Conservation (phyloP, 768 basidiomycete genomes). For the Boletus tomentosulus region DNA sequence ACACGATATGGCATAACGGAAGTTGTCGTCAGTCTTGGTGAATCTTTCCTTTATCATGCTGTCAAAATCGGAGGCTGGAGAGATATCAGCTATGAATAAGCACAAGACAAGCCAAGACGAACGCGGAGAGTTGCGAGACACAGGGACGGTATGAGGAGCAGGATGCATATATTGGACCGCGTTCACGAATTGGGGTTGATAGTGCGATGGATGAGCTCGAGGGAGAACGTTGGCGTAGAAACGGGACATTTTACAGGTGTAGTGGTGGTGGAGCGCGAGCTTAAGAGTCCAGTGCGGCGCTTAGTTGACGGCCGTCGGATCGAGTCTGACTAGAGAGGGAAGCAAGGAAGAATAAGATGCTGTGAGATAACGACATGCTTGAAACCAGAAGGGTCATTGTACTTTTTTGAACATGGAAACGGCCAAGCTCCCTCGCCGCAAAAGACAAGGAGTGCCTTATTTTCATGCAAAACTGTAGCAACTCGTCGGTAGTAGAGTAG, state of each 20-base stretch:
- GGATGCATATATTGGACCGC: not conserved
- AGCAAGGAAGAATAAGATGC: not conserved
- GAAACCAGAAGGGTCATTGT: not conserved
- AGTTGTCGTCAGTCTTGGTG: not conserved
- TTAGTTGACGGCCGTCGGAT: not conserved
- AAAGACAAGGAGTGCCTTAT: too few species aligned
- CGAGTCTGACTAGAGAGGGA: not conserved
- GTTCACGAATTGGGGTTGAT: not conserved
- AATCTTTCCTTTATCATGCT: not conserved
- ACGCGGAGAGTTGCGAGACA: not conserved
- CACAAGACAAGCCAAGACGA: conserved; percentile 1
- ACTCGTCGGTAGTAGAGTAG: too few species aligned
- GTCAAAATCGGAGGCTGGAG: conserved; percentile 8
- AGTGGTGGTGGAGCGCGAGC: not conserved
- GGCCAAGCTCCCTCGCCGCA: too few species aligned
- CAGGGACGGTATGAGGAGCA: not conserved
- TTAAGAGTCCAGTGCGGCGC: not conserved
- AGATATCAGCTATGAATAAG: not conserved
- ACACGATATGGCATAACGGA: conserved; percentile 5
- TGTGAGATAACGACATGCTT: not conserved
- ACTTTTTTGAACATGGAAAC: too few species aligned
- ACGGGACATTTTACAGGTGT: not conserved
- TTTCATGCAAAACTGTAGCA: too few species aligned
- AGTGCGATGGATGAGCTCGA: not conserved
- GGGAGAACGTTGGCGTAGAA: not conserved